phyloP scores from a whole-genome alignment of 2,329 filamentous ascomycete genomes.

The Aspergillus aculeatinus region DNA sequence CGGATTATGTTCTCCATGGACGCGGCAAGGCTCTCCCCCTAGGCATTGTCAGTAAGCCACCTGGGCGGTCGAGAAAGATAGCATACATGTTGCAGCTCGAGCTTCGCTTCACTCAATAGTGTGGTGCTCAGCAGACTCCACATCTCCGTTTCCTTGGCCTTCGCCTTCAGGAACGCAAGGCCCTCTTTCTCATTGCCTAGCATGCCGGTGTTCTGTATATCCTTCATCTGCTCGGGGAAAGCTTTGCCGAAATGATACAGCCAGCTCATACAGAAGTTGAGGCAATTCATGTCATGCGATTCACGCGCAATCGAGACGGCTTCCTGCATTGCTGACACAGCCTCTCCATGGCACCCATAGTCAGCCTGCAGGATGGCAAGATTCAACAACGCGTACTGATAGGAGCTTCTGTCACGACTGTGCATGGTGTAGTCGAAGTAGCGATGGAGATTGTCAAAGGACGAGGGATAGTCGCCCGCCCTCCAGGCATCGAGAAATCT shows the following conservation, averaged over 20 bases:
- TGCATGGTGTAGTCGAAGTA: conserved; percentile 98
- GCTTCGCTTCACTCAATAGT: conserved; percentile 79
- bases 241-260: conserved; percentile 90
- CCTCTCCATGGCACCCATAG: conserved; percentile 87
- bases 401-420: conserved; percentile 76
- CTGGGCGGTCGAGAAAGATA: background rate
- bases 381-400: conserved; percentile 93
- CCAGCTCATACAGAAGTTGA: conserved; percentile 96
- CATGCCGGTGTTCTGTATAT: conserved; percentile 69
- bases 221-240: conserved; percentile 71
- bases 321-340: conserved; percentile 90
- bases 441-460: conserved; percentile 86
- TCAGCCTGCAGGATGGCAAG: conserved; percentile 91
- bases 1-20: conserved; percentile 78
- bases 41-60: conserved; percentile 18
- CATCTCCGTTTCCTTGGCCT: conserved; percentile 82
- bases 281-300: conserved; percentile 84
- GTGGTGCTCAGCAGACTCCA: conserved; percentile 82
- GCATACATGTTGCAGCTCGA: conserved; percentile 71
- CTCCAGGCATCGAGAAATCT: conserved; percentile 91
- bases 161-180: conserved; percentile 77
- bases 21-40: conserved; percentile 58
- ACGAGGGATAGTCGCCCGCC: conserved; percentile 82
- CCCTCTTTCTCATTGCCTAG: conserved; percentile 77
- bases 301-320: conserved; percentile 92